Evolutionary conservation across 441 rosid genomes (phyloP), one percentile per base, ranked within the genome.

Genomic region (Hura crepitans): DNA sequence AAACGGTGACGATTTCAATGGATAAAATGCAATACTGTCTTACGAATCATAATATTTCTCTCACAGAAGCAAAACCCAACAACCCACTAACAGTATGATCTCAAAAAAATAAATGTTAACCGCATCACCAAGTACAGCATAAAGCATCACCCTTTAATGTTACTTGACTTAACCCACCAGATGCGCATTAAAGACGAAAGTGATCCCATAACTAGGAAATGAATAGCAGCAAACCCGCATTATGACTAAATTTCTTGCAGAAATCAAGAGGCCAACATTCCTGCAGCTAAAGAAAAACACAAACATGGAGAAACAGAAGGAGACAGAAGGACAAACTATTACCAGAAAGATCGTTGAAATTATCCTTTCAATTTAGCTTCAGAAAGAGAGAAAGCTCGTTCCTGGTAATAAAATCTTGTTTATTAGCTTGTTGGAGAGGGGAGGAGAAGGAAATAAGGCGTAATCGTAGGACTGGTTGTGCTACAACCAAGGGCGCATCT

Each of bases 281-380:
- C 27, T 17, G 10, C 10, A 64, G 63, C 2, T 3, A 47, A 28
- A 56, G 23, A 56, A 23, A 17, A 5, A 17, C 22, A 18, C 6
- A 54, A 10, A 37, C 42, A 37, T 37, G 42, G 42, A 37, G 3
- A 37, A 37, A 5, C 18, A 42, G 0, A 37, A 0, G 18, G 8
- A 53, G 0, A 67, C 23, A 20, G 10, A 45, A 33, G 9, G 31
- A 62, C 47, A 58, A 30, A 65, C 25, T 43, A 49, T 30, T 62
- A 77, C 73, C 80, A 15, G 67, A 55, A 43, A 63, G 51, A 60
- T 7, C 14, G 8, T 43, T 50, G 64, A 23, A 25, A 47, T 10
- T 27, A 3, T 31, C 57, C 39, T 47, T 28, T 2, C 15, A 60
- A 33, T 63, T 55, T 39, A 47, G 25, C 20, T 49, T 15, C 25